Evolutionary conservation across 148 eudicot genomes (phyloP).

Genomic region (Persicaria maculosa): DNA sequence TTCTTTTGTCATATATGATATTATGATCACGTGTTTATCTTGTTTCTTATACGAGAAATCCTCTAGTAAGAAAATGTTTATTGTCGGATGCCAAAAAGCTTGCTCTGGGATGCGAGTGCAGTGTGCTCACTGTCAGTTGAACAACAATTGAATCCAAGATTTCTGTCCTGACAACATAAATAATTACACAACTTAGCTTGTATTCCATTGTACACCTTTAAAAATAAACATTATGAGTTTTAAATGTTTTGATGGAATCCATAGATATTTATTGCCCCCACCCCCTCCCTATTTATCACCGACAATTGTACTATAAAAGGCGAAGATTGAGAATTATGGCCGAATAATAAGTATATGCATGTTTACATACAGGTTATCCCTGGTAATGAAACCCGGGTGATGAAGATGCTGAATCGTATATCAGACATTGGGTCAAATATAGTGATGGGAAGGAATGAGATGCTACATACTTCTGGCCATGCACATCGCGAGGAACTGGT

Average conservation of each 20-base stretch:
- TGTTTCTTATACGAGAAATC: conserved; percentile 2
- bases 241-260: neutral
- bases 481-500: conserved; percentile 90
- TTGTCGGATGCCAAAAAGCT: neutral
- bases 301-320: neutral
- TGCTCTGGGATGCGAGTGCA: neutral
- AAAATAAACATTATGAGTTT: neutral
- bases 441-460: conserved; percentile 81
- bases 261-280: too few species aligned
- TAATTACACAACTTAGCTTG: neutral
- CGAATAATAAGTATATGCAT: neutral
- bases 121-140: neutral
- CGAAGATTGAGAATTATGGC: neutral
- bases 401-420: conserved; percentile 95
- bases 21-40: neutral
- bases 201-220: neutral
- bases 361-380: conserved; percentile 68
- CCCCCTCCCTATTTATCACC: too few species aligned
- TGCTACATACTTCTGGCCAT: conserved; percentile 95
- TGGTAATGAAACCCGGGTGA: conserved; percentile 83
- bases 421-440: conserved; percentile 90
- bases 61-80: neutral
- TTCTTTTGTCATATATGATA: neutral
- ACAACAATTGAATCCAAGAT: neutral
- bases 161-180: neutral